Evolutionary conservation across 2,329 filamentous ascomycete species (phyloP), one percentile per base, ranked within the genome.

Genomic region (Tympanopsis confertula): DNA sequence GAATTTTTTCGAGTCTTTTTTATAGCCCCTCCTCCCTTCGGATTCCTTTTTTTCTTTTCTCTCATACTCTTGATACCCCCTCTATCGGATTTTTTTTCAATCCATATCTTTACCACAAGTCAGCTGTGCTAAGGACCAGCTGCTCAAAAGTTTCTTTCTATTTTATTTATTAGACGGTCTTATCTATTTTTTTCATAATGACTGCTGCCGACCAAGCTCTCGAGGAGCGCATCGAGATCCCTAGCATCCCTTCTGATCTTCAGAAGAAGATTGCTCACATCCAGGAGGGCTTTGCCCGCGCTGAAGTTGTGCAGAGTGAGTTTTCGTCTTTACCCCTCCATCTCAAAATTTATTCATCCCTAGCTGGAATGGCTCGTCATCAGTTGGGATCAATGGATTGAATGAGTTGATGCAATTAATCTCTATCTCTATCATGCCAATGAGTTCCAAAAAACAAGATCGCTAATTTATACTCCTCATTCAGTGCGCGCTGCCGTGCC

Each of bases 151-250:
- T n/a, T n/a, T n/a, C n/a, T n/a, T n/a, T n/a, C n/a, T n/a, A n/a
- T n/a, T n/a, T n/a, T n/a, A n/a, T n/a, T n/a, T n/a, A n/a, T n/a
- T n/a, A n/a, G n/a, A n/a, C n/a, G n/a, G n/a, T n/a, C n/a, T n/a
- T n/a, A n/a, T 10, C n/a, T 26, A 10, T n/a, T 26, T n/a, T 26
- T 26, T 10, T 71, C 42, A 48, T 20, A 36, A 49, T 50, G 47
- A 48, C 48, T 46, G 38, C 42, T 24, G 26, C 42, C 32, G 46
- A 53, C 20, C 50, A 53, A 17, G 44, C 50, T 24, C 40, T 47
- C n/a, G 52, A 55, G 39, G 50, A 54, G 41, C 51, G 54, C 44
- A 49, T 44, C 14, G 53, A 55, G 45, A 47, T 55, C 37, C 50
- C 51, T 10, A 51, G 50, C 20, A 54, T 54, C 48, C 47, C 53